These are phyloP conservation scores for Clonostachys solani DNA, from an alignment of 2,329 filamentous ascomycete genomes.

Conservation along the genomic window DNA sequence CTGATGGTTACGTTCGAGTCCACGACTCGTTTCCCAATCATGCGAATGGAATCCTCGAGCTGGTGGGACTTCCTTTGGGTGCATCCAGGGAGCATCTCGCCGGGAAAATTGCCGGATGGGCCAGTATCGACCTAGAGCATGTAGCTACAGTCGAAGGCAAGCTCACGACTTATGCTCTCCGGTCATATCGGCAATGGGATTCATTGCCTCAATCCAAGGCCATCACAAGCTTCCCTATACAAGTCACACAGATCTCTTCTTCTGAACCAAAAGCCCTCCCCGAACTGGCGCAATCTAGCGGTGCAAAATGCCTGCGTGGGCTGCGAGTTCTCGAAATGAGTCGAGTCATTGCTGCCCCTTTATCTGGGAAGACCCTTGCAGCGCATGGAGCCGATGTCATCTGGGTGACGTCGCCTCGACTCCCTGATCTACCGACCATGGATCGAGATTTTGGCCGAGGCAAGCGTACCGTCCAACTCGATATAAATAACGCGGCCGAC, in stretches of 20 bases:
- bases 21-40: constrained; percentile 52
- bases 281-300: constrained; percentile 26
- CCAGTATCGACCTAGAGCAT: constrained; percentile 41
- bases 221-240: constrained; percentile 39
- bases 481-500: constrained; percentile 48
- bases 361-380: constrained; percentile 62
- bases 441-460: constrained; percentile 64
- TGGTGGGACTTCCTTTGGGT: constrained; percentile 30
- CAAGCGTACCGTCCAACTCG: constrained; percentile 58
- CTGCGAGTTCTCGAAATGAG: constrained; percentile 69
- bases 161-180: constrained; percentile 41
- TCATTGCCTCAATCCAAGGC: constrained; percentile 36
- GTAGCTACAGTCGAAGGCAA: constrained; percentile 30
- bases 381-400: constrained; percentile 70
- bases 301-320: constrained; percentile 42
- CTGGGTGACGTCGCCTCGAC: constrained; percentile 59
- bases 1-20: constrained; percentile 48
- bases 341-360: constrained; percentile 67
- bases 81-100: constrained; percentile 32
- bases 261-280: constrained; percentile 6
- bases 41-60: constrained; percentile 29
- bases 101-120: constrained; percentile 29
- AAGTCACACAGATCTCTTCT: constrained; percentile 24
- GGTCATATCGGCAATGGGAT: constrained; percentile 48
- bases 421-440: constrained; percentile 62